A percentile compares a stretch with the other conserved stretches of the same genome.
Evolutionary conservation across 2,329 filamentous ascomycete species (phyloP).

Genomic region (Cercospora beticola): DNA sequence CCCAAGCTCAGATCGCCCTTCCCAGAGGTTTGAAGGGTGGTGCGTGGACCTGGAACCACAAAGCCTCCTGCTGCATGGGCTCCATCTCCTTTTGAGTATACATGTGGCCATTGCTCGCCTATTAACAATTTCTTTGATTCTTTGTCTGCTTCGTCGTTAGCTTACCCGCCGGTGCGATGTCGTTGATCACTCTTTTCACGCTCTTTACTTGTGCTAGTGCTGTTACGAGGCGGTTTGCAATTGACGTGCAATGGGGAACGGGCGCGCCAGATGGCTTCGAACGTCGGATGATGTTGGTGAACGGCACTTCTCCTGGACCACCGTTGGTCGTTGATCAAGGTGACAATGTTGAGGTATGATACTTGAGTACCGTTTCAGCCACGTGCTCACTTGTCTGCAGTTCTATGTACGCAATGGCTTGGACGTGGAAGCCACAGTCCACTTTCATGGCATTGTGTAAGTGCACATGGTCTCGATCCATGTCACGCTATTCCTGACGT

Average conservation of each 20-base stretch:
- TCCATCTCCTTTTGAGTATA: neutral
- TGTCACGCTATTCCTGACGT: neutral
- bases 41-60: neutral
- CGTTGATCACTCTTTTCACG: conserved; percentile 11
- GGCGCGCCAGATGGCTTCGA: conserved; percentile 21
- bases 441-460: conserved; percentile 27
- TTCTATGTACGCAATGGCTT: conserved; percentile 21
- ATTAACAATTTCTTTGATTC: neutral
- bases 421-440: conserved; percentile 20
- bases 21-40: conserved; percentile 6
- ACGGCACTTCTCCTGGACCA: conserved; percentile 22
- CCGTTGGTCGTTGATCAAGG: conserved; percentile 19
- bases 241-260: conserved; percentile 13
- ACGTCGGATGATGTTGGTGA: conserved; percentile 20
- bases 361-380: neutral
- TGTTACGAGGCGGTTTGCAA: conserved; percentile 14
- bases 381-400: conserved; percentile 4
- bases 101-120: conserved; percentile 2
- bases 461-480: neutral
- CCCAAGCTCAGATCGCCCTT: conserved; percentile 9
- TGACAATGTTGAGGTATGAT: conserved; percentile 20
- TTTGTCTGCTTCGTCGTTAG: conserved; percentile 7
- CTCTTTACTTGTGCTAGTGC: conserved; percentile 7
- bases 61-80: conserved; percentile 4
- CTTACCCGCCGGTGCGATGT: conserved; percentile 4